Conservation (phyloP, 225 moss, liverwort and hornwort genomes). For the Anthoceros angustus region DNA sequence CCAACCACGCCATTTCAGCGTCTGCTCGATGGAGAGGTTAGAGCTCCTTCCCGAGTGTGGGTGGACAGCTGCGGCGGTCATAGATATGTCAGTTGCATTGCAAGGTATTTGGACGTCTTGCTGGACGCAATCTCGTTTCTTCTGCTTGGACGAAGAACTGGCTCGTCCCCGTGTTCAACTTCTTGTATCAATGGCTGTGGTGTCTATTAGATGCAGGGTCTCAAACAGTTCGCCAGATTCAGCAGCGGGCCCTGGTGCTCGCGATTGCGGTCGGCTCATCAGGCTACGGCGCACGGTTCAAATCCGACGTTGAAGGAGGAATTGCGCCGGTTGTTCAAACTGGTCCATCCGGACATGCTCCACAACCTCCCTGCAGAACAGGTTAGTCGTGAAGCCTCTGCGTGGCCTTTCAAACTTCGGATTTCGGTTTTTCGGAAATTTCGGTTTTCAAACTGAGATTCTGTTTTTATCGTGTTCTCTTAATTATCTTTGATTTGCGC, state of each 20-base stretch:
- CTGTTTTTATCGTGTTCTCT: background rate
- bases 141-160: background rate
- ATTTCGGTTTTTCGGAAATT: no score
- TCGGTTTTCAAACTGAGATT: background rate
- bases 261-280: background rate
- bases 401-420: no score
- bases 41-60: no score
- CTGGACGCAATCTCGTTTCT: background rate
- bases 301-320: constrained; percentile 44
- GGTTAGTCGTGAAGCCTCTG: constrained; percentile 14
- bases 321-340: constrained; percentile 76
- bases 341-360: constrained; percentile 78
- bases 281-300: background rate
- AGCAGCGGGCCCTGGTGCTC: background rate
- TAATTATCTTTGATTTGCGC: no score
- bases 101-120: no score
- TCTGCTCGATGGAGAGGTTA: no score
- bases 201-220: background rate
- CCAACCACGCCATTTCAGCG: no score
- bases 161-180: no score
- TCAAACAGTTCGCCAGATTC: background rate
- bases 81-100: no score
- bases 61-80: no score
- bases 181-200: background rate
- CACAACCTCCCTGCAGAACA: constrained; percentile 62